phyloP scores from a whole-genome alignment of 352 stramenopile genomes.

The Globisporangium takayamanum region DNA sequence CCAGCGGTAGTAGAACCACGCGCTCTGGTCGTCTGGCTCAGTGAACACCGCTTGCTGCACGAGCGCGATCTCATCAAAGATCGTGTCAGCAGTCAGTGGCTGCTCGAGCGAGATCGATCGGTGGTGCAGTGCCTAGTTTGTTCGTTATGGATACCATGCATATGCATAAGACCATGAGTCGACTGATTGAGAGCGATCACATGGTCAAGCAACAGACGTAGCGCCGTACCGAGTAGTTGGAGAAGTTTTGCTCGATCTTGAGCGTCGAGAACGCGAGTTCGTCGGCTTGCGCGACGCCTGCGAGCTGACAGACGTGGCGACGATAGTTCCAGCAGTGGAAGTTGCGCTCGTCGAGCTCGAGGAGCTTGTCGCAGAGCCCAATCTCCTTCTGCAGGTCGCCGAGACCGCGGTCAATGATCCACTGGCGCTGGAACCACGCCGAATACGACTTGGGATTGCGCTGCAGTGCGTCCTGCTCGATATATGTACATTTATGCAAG shows the following conservation, averaged over 20 bases:
- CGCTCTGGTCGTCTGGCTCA: constrained; percentile 97
- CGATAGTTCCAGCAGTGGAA: constrained; percentile 99
- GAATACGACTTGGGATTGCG: constrained; percentile 97
- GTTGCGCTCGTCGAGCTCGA: constrained; percentile 95
- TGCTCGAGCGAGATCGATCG: constrained; percentile 46
- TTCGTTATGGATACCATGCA: not conserved
- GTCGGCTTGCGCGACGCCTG: constrained; percentile 40
- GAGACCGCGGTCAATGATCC: constrained; percentile 70
- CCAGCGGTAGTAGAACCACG: constrained; percentile 98
- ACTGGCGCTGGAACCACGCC: constrained; percentile 87
- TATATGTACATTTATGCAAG: constrained; percentile 3
- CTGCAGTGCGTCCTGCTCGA: constrained; percentile 80
- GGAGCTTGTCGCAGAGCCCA: constrained; percentile 59
- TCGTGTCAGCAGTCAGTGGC: constrained; percentile 37
- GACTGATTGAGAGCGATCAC: too few species aligned
- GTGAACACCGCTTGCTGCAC: constrained; percentile 97
- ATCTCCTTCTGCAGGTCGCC: constrained; percentile 71
- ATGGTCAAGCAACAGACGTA: too few species aligned
- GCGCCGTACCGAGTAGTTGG: constrained; percentile 93
- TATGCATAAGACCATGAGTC: not conserved
- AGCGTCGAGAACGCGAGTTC: constrained; percentile 93
- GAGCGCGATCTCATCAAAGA: constrained; percentile 73
- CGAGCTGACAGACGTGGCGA: constrained; percentile 58
- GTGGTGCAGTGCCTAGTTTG: constrained; percentile 53
- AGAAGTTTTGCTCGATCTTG: constrained; percentile 98